A percentile compares a stretch with the other conserved stretches of the same genome.
These are phyloP conservation scores for Boletus rufocinnamomeus DNA, from an alignment of 768 basidiomycete species.

Conservation along the genomic window DNA sequence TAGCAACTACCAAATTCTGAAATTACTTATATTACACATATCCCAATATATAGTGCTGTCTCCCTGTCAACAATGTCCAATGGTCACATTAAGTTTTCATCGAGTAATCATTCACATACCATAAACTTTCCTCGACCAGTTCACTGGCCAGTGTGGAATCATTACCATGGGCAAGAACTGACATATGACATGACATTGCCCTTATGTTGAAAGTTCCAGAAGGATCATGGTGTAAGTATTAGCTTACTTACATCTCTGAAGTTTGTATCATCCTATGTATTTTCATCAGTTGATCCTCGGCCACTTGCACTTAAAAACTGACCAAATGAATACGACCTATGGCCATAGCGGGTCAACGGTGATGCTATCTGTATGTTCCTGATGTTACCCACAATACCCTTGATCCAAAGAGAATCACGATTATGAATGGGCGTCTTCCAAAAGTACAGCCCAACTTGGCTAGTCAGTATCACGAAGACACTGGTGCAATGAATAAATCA, in stretches of 20 bases:
- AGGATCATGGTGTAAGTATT: not conserved
- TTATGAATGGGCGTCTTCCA: constrained; percentile 14
- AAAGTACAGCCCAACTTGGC: constrained; percentile 28
- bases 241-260: constrained; percentile 14
- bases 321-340: constrained; percentile 28
- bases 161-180: constrained; percentile 3
- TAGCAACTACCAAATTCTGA: not conserved
- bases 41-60: constrained; percentile 12
- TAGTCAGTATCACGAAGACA: constrained; percentile 23
- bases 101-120: constrained; percentile 7
- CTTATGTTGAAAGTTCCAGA: constrained; percentile 6
- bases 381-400: constrained; percentile 18
- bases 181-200: constrained; percentile 12
- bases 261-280: constrained; percentile 26
- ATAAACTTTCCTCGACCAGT: not conserved
- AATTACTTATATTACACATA: constrained; percentile 15
- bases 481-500: constrained; percentile 3
- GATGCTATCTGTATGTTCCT: too few relatives aligned
- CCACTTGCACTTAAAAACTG: not conserved
- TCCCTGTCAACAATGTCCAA: constrained; percentile 12
- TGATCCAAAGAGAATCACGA: constrained; percentile 27
- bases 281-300: constrained; percentile 2
- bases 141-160: not conserved
- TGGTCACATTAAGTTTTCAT: not conserved
- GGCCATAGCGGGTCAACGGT: not conserved